These are phyloP conservation scores for Terana coerulea DNA, from an alignment of 768 basidiomycete species.

Conservation along the genomic window DNA sequence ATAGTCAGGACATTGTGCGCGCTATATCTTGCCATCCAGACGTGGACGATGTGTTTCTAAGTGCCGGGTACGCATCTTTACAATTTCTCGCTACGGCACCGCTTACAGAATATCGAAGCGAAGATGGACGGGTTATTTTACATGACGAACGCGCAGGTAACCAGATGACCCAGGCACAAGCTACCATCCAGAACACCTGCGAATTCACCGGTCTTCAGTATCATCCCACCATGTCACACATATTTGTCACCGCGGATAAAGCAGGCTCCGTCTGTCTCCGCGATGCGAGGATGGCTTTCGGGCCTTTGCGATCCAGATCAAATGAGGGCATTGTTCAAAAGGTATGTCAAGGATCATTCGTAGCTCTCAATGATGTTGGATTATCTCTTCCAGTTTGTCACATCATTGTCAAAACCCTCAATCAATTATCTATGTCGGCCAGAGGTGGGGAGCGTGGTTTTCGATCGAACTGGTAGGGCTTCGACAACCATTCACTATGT, in stretches of 20 bases:
- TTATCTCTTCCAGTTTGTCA: constrained; percentile 42
- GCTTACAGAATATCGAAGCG: constrained; percentile 37
- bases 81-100: background rate
- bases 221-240: constrained; percentile 63
- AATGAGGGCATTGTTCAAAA: constrained; percentile 52
- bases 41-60: constrained; percentile 65
- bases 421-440: constrained; percentile 46
- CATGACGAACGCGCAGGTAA: constrained; percentile 51
- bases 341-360: constrained; percentile 26
- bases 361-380: constrained; percentile 13
- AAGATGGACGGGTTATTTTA: constrained; percentile 64
- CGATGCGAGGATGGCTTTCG: constrained; percentile 73
- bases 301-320: constrained; percentile 40
- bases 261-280: constrained; percentile 60
- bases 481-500: constrained; percentile 3
- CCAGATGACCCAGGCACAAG: constrained; percentile 37
- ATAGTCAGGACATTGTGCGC: constrained; percentile 57
- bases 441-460: constrained; percentile 63
- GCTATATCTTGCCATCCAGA: constrained; percentile 61
- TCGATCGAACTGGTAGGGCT: constrained; percentile 61
- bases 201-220: constrained; percentile 65
- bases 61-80: constrained; percentile 50
- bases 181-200: constrained; percentile 45
- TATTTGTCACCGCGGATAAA: constrained; percentile 65
- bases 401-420: constrained; percentile 40